Base-by-base conservation (phyloP, 805 yeast genomes). In the Sugiyamaella americana region DNA sequence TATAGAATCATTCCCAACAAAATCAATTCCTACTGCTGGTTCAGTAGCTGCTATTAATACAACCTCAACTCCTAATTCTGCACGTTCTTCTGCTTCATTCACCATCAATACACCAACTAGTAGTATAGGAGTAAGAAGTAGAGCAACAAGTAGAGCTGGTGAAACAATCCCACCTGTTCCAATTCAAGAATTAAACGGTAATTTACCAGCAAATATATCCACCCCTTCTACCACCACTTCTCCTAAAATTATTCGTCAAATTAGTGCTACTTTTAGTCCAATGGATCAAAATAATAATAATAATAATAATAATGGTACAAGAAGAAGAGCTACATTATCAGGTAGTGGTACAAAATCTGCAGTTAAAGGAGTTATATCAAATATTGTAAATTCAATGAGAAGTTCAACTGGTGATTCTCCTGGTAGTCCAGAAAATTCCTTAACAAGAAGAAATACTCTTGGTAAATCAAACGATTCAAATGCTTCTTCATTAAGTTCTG, bases 341-440 rank as follows among this genome's bases (percentile, higher is more conserved):
- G 53, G 53, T 24, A 35, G 43, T 6, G 32, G 32, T 8, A 26
- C 32, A 13, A 29, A 48, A 16, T 48, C 46, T 40, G 43, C 51
- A 2, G 55, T 56, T 22, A 55, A 53, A 43, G 58, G 60, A 3
- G 60, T 56, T 19, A 29, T 56, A 20, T 51, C 58, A 26, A 55
- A 53, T 44, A 44, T 56, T 29, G 60, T 56, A 39, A 53, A 50
- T 43, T 44, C 54, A 6, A 51, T 56, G 53, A 21, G 52, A 19
- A 46, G 47, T 20, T 36, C 49, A 2, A 34, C 42, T 21, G 22
- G 32, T 13, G 20, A 17, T 30, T 32, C 41, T n/a, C n/a, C 43
- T 8, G 22, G 30, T 19, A 44, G 47, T 30, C 24, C 38, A n/a
- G 10, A 19, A 18, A 46, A 41, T 29, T 34, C 41, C n/a, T 17